Percentiles rank a stretch among this genome's conserved stretches.
These are phyloP conservation scores for Wickerhamomyces silvicola DNA, from an alignment of 805 yeast genomes.

Conservation along the genomic window DNA sequence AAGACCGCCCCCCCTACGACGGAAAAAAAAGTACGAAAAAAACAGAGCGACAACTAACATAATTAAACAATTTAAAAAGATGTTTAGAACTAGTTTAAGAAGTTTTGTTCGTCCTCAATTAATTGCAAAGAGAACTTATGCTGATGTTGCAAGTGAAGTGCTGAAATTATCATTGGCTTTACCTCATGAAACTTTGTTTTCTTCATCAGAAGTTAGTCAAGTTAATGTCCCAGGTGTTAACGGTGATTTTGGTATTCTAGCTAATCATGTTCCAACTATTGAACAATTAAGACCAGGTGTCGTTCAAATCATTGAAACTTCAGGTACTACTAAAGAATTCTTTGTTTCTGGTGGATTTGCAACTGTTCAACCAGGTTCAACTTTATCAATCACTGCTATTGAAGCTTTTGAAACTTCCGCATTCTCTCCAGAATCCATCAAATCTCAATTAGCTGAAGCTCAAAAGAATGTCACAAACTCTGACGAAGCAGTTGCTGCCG, in stretches of 20 bases:
- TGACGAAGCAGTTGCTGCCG: conserved; percentile 86
- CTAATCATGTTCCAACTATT: conserved; percentile 95
- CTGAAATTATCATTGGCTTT: conserved; percentile 85
- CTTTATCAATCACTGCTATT: conserved; percentile 83
- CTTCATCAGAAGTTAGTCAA: conserved; percentile 48
- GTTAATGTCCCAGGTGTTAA: conserved; percentile 94
- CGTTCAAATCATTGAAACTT: conserved; percentile 79
- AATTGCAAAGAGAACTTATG: conserved; percentile 76
- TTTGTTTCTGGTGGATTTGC: conserved; percentile 97
- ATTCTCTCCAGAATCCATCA: conserved; percentile 75
- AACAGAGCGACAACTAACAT: no score
- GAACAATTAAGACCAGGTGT: conserved; percentile 97
- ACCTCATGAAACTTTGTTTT: conserved; percentile 70
- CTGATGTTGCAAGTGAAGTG: conserved; percentile 74
- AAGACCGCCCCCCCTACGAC: no score
- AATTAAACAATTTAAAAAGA: no score
- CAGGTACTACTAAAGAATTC: conserved; percentile 67
- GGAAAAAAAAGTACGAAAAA: no score
- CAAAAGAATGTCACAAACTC: conserved; percentile 82
- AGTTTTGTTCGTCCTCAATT: conserved; percentile 33
- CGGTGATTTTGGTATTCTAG: conserved; percentile 95
- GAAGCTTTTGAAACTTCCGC: conserved; percentile 92
- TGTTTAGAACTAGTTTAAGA: no score
- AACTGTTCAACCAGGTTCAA: conserved; percentile 90
- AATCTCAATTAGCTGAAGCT: conserved; percentile 82